Evolutionary conservation across 306 rosid genomes (phyloP).

Genomic region (Castanea crenata): DNA sequence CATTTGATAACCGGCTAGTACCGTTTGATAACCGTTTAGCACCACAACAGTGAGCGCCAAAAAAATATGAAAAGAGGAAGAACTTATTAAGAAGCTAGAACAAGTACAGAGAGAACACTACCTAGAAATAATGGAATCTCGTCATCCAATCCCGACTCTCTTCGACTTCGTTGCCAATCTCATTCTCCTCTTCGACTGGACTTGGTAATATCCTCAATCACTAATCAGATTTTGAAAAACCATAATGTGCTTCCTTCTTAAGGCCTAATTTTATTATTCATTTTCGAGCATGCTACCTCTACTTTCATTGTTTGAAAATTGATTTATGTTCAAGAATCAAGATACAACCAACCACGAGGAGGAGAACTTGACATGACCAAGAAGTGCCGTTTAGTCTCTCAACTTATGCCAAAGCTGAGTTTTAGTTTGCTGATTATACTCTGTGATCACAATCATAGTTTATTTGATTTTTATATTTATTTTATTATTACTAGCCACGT

Average conservation of each 20-base stretch:
- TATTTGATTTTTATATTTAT: too few relatives aligned
- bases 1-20: too few relatives aligned
- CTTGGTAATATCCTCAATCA: conserved; percentile 24
- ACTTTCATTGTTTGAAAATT: neutral
- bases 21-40: too few relatives aligned
- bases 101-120: conserved; percentile 50
- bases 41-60: neutral
- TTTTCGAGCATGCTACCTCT: neutral
- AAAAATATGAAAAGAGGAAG: conserved; percentile 37
- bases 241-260: too few relatives aligned
- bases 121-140: conserved; percentile 35
- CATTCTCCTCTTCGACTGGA: conserved; percentile 28
- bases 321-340: conserved; percentile 22
- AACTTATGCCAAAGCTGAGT: conserved; percentile 50
- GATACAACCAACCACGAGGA: conserved; percentile 50
- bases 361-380: conserved; percentile 49
- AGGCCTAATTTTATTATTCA: neutral
- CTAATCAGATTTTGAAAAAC: neutral
- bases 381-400: conserved; percentile 57
- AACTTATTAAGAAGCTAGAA: conserved; percentile 51
- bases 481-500: neutral
- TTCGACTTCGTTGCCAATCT: conserved; percentile 56
- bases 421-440: neutral
- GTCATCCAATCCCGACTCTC: conserved; percentile 24
- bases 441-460: neutral